A percentile compares a stretch with the other conserved stretches of the same genome.
Evolutionary conservation across 352 stramenopile genomes (phyloP).

Genomic region (Pythium aphanidermatum): DNA sequence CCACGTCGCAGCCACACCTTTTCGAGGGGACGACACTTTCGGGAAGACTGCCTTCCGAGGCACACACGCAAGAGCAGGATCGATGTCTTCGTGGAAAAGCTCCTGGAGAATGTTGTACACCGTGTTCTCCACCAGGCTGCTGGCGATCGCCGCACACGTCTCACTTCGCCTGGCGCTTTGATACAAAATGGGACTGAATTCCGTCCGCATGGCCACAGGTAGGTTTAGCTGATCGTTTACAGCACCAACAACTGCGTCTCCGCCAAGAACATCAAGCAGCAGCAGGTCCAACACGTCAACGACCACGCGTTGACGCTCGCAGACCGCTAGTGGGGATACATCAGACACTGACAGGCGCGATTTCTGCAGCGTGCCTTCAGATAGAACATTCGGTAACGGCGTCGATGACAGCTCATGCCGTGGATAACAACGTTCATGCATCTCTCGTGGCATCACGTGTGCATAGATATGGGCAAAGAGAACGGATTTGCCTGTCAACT

Average conservation of each 20-base stretch:
- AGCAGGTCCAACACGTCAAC: conserved; percentile 54
- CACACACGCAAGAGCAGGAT: conserved; percentile 59
- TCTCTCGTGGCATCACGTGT: conserved; percentile 39
- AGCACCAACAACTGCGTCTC: conserved; percentile 35
- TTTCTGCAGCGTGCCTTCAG: background rate
- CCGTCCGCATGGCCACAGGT: background rate
- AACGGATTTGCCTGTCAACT: background rate
- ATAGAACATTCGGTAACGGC: conserved; percentile 18
- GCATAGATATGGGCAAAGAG: conserved; percentile 51
- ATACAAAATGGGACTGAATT: conserved; percentile 9
- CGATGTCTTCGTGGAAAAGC: conserved; percentile 71
- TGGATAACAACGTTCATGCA: conserved; percentile 49
- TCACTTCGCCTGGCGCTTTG: conserved; percentile 33
- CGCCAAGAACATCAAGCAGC: conserved; percentile 50
- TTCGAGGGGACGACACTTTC: conserved; percentile 15
- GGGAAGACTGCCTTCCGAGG: conserved; percentile 55
- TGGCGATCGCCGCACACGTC: conserved; percentile 60
- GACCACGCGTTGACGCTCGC: conserved; percentile 38
- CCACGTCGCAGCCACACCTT: background rate
- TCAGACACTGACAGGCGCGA: too few relatives aligned
- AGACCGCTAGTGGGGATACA: too few relatives aligned
- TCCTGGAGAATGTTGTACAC: conserved; percentile 80
- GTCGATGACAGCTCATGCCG: conserved; percentile 26
- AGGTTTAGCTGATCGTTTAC: conserved; percentile 28
- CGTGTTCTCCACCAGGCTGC: conserved; percentile 68